Evolutionary conservation across 2,329 filamentous ascomycete species (phyloP), one percentile per base, ranked within the genome.

Genomic region (Hypoxylon sp.): DNA sequence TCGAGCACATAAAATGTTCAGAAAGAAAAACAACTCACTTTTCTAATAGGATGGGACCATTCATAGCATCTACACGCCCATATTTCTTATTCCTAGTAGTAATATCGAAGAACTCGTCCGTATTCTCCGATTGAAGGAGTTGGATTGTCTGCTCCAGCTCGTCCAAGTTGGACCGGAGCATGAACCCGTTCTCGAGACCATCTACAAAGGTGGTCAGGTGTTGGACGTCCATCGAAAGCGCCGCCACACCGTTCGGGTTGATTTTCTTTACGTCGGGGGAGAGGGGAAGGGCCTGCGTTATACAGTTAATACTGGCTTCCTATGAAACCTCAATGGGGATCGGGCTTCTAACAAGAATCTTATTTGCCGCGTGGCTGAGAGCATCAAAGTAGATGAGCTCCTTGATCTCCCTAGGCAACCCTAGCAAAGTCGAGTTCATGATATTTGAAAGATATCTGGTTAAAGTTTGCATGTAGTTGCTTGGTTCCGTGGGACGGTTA

Each of bases 331-430:
- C 13, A 13, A 35, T 13, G 8, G 33, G 22, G 14, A 3, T n/a
- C 17, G 13, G 13, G 20, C 8, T 10, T 77, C 85, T 73, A 78
- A 92, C 91, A 69, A 97, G 81, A 62, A 98, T 96, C 80, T 92
- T 93, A 69, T 92, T 92, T 2, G 93, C 91, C 1, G 96, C 94
- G 80, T 99, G 96, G 61, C 91, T 94, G 37, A 99, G 87, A 0
- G 96, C 96, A 78, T 98, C 96, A 77, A 97, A 98, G 82, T 99
- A 98, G 75, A 99, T 97, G 62, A 98, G 89, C 79, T 97, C 94
- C 79, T 98, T 98, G 81, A 99, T 98, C 76, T 97, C 93, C 31
- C 94, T 90, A 0, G 97, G 96, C n/a, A 99, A 84, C 1, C 95
- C 95, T 1, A 99, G 87, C 4, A 99, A 86, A 0, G 97, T 97